These are phyloP conservation scores for Hypoxylon sp. DNA, from an alignment of 2,329 filamentous ascomycete species.

Conservation along the genomic window DNA sequence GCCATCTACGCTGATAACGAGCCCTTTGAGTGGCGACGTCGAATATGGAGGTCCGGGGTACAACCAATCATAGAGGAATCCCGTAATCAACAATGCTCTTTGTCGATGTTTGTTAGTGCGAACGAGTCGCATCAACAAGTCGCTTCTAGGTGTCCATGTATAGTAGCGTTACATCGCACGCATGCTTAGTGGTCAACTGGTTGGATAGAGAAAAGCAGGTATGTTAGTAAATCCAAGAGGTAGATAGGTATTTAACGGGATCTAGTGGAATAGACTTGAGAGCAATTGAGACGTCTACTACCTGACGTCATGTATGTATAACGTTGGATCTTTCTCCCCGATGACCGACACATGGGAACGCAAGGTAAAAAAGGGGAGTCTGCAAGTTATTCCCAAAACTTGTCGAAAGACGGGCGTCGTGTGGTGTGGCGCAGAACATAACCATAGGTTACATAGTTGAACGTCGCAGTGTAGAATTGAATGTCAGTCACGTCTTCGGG, in stretches of 20 bases:
- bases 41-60: constrained; percentile 8
- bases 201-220: not conserved
- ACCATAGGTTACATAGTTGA: too few relatives aligned
- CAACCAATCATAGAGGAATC: constrained; percentile 26
- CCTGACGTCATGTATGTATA: not conserved
- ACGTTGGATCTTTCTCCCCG: not conserved
- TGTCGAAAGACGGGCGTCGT: not conserved
- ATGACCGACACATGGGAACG: not conserved
- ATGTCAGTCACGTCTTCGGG: not conserved
- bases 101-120: not conserved
- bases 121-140: constrained; percentile 2
- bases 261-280: too few relatives aligned
- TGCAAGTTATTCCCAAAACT: not conserved
- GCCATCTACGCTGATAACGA: constrained; percentile 27
- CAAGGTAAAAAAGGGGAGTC: not conserved
- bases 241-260: not conserved
- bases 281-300: not conserved
- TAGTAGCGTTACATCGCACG: not conserved
- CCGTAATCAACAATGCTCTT: constrained; percentile 6
- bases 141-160: not conserved
- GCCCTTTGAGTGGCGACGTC: constrained; percentile 27
- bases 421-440: not conserved
- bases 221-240: not conserved
- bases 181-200: not conserved
- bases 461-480: not conserved